Base-by-base conservation (phyloP, 1,139 yeast species). In the Scheffersomyces insectosa region DNA sequence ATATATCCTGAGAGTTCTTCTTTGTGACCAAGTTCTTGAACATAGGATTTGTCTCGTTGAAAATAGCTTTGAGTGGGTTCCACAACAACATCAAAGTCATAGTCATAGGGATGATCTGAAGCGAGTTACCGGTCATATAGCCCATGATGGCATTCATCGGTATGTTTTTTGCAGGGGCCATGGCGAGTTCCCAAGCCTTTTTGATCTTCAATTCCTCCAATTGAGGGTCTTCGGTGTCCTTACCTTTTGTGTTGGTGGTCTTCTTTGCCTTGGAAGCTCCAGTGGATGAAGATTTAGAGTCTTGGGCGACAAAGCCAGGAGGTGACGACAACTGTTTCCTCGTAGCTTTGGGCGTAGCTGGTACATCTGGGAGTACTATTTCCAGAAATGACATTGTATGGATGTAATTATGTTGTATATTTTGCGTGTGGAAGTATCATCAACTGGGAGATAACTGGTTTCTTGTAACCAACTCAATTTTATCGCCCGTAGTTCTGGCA, bases 121-220 rank as follows among this genome's bases (percentile, higher is more conserved):
- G 69, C 5, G 96, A 82, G 56, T 87, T 86, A 28, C 99, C 99
- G 2, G 97, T 83, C 90, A 93, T 88, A 64, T 89, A 93, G 47
- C 91, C 83, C 96, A 93, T 89, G 43, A 89, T 70, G 45, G 87
- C 62, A 56, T 89, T 93, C 95, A 90, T 87, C 4, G 97, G 96
- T 27, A 93, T 70, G 20, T 83, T 77, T 60, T 91, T 93, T 3
- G 91, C 89, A 0, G 98, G 97, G 1, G 83, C 83, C 13, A 79
- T 66, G 2, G 97, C 96, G 29, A 87, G 60, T 48, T 88, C 95
- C 96, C 97, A 89, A 0, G 95, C 93, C 59, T 85, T 88, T 59
- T 77, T 80, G 25, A 70, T 62, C 55, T 77, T 82, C 43, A 81
- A 62, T 23, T 65, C 68, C 38, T 70, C 71, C 31, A 77, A 50